phyloP scores from a whole-genome alignment of 768 basidiomycete species.

The Naematelia aurantialba region DNA sequence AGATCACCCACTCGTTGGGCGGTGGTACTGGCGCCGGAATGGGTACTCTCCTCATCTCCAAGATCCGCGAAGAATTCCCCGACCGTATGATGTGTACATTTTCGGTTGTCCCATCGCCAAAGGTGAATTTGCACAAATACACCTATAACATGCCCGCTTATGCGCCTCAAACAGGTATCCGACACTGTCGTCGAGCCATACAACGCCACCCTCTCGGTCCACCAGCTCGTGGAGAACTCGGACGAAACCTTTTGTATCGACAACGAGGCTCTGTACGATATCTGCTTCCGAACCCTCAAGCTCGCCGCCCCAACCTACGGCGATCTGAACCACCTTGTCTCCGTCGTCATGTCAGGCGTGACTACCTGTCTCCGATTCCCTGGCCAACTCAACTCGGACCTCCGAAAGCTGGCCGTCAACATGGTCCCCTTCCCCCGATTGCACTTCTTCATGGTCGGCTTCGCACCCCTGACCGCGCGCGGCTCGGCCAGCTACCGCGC shows the following conservation, averaged over 20 bases:
- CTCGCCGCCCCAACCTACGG: conserved; percentile 92
- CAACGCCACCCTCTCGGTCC: conserved; percentile 96
- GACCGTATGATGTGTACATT: conserved; percentile 99
- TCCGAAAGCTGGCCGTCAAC: conserved; percentile 93
- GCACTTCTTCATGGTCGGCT: conserved; percentile 94
- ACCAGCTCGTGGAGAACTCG: conserved; percentile 98
- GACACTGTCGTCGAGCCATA: conserved; percentile 99
- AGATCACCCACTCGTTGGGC: conserved; percentile 96
- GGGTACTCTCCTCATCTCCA: conserved; percentile 98
- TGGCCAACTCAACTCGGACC: conserved; percentile 97
- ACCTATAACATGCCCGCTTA: neutral
- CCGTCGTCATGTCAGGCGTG: conserved; percentile 97
- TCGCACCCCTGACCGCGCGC: conserved; percentile 78
- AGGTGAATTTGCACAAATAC: conserved; percentile 53
- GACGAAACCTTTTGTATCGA: conserved; percentile 99
- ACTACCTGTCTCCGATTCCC: conserved; percentile 99
- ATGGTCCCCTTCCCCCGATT: conserved; percentile 96
- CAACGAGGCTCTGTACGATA: conserved; percentile 98
- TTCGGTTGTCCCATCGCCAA: conserved; percentile 95
- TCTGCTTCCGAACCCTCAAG: conserved; percentile 97
- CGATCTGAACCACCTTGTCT: conserved; percentile 96
- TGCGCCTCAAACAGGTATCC: conserved; percentile 58
- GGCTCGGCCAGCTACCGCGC: conserved; percentile 86
- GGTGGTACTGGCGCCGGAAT: conserved; percentile 99
- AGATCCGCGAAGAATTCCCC: conserved; percentile 98